Conservation (phyloP, 2,329 filamentous ascomycete genomes). For the Pseudohalonectria lignicola region DNA sequence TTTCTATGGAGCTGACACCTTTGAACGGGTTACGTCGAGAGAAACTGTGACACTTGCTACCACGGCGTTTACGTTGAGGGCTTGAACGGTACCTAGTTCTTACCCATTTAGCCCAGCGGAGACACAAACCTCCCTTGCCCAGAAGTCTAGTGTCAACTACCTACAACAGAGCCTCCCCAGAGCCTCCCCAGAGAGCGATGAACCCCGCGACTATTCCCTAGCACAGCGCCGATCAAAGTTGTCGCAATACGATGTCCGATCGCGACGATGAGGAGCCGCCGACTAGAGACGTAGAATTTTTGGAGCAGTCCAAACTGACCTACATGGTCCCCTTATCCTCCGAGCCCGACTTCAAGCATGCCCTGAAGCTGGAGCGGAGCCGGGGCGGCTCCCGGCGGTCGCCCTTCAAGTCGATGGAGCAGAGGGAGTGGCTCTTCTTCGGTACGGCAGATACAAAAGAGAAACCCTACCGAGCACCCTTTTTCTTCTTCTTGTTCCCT, state of each 20-base stretch:
- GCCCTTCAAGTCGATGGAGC: slow-evolving; percentile 45
- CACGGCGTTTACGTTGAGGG: no score
- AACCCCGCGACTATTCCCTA: no score
- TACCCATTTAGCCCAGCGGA: no score
- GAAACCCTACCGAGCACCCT: neutral
- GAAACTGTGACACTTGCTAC: no score
- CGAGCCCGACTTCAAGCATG: slow-evolving; percentile 40
- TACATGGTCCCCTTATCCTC: slow-evolving; percentile 50
- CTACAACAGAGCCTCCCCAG: no score
- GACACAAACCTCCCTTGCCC: no score
- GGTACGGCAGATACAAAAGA: slow-evolving; percentile 51
- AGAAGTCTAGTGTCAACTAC: no score
- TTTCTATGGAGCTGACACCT: no score
- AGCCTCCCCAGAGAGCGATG: no score
- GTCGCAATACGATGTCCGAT: slow-evolving; percentile 12
- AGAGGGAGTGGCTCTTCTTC: slow-evolving; percentile 59
- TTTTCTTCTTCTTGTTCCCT: slow-evolving; percentile 11
- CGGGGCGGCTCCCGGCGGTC: slow-evolving; percentile 26
- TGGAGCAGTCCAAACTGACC: slow-evolving; percentile 46
- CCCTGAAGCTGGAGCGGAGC: slow-evolving; percentile 29
- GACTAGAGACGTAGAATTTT: slow-evolving; percentile 30
- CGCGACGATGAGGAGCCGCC: slow-evolving; percentile 17
- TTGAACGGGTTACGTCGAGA: no score
- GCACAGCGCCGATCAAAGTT: no score
- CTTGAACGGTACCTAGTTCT: no score